Conservation (phyloP, 495 filamentous ascomycete genomes). For the Cladorrhinum samala region DNA sequence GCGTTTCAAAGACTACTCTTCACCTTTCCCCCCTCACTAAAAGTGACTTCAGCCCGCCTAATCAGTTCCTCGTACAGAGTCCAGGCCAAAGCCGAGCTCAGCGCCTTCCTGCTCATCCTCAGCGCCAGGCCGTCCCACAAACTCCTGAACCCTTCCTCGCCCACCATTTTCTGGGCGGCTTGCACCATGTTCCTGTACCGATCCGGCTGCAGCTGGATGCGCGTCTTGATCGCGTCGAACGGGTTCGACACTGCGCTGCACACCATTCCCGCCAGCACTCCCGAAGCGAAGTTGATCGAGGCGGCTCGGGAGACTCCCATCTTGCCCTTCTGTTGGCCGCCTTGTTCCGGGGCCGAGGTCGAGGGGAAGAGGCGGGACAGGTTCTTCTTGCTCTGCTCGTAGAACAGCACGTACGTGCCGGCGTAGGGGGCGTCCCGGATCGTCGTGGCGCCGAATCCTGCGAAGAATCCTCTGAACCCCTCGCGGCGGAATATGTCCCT, state of each 20-base stretch:
- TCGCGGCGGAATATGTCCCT: conserved; percentile 68
- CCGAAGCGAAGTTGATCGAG: conserved; percentile 77
- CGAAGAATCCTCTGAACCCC: conserved; percentile 80
- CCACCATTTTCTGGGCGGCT: conserved; percentile 67
- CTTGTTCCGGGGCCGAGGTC: neutral
- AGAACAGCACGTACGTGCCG: conserved; percentile 88
- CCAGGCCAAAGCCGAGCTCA: conserved; percentile 90
- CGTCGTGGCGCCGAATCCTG: conserved; percentile 89
- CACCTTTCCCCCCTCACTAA: conserved; percentile 24
- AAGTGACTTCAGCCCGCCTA: conserved; percentile 61
- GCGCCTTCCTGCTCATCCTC: conserved; percentile 83
- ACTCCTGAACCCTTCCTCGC: conserved; percentile 71
- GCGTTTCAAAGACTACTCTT: conserved; percentile 7
- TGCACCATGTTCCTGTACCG: conserved; percentile 81
- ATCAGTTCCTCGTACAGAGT: conserved; percentile 94
- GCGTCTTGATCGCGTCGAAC: conserved; percentile 93
- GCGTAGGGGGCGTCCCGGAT: conserved; percentile 93
- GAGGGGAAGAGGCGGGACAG: conserved; percentile 41
- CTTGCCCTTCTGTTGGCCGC: neutral
- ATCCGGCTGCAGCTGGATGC: conserved; percentile 81
- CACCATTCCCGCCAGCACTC: conserved; percentile 63
- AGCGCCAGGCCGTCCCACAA: conserved; percentile 84
- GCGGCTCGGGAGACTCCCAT: conserved; percentile 48
- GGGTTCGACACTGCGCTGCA: conserved; percentile 87
- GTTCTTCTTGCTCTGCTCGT: conserved; percentile 77